Conservation (phyloP, 495 filamentous ascomycete species). For the Aspergillus coremiiformis region DNA sequence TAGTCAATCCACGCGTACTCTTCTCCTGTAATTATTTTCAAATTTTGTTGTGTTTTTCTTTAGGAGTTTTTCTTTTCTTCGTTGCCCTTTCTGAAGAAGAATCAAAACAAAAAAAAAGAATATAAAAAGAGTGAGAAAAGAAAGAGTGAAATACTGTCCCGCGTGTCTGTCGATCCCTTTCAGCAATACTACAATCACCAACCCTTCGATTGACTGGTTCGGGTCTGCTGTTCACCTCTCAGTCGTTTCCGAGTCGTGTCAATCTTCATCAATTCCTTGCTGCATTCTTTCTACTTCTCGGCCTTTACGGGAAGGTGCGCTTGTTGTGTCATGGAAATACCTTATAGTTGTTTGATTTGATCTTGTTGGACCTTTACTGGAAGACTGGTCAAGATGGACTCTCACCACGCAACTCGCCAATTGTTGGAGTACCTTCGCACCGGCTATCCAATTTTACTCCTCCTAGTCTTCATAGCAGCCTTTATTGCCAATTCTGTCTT, state of each 20-base stretch:
- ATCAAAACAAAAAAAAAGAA: background rate
- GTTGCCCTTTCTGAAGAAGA: background rate
- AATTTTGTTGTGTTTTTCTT: slow-evolving; percentile 2
- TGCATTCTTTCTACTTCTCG: slow-evolving; percentile 1
- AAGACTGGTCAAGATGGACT: slow-evolving; percentile 28
- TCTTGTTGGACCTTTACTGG: slow-evolving; percentile 15
- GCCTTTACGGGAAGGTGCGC: slow-evolving; percentile 5
- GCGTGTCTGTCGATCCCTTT: slow-evolving; percentile 14
- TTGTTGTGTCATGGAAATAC: slow-evolving; percentile 38
- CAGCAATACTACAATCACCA: slow-evolving; percentile 2
- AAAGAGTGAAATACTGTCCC: slow-evolving; percentile 3
- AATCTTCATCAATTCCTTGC: background rate
- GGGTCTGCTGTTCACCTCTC: slow-evolving; percentile 2
- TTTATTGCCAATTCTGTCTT: slow-evolving; percentile 57
- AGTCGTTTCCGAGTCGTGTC: slow-evolving; percentile 7
- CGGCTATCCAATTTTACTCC: slow-evolving; percentile 57
- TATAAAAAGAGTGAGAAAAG: slow-evolving; percentile 1
- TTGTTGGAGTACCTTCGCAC: slow-evolving; percentile 49
- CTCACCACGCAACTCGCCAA: slow-evolving; percentile 31
- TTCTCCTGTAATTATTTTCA: slow-evolving; percentile 11
- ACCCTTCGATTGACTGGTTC: slow-evolving; percentile 5
- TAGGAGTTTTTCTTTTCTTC: slow-evolving; percentile 6
- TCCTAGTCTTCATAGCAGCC: slow-evolving; percentile 58
- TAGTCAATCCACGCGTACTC: slow-evolving; percentile 14
- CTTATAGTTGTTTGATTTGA: slow-evolving; percentile 19